These are phyloP conservation scores for Penicillium corylophilum DNA, from an alignment of 2,329 filamentous ascomycete genomes.

Conservation along the genomic window DNA sequence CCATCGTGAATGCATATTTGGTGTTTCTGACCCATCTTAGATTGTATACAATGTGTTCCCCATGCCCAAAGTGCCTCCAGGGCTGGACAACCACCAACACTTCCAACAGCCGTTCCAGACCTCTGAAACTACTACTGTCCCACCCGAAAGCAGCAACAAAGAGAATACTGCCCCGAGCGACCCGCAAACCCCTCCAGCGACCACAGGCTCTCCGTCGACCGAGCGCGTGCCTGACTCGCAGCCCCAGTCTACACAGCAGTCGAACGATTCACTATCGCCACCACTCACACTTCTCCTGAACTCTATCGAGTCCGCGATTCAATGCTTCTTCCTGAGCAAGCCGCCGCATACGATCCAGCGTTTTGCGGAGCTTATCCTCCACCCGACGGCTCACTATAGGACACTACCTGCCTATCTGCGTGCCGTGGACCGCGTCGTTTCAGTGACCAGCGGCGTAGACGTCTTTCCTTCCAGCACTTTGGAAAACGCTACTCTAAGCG, in stretches of 20 bases:
- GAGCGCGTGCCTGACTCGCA: conserved; percentile 45
- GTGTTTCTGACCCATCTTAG: conserved; percentile 45
- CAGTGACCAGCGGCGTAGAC: conserved; percentile 78
- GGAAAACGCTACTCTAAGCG: conserved; percentile 5
- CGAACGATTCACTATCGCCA: conserved; percentile 56
- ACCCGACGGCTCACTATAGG: conserved; percentile 75
- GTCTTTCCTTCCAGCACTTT: conserved; percentile 70
- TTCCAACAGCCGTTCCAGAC: conserved; percentile 25
- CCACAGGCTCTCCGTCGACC: conserved; percentile 38
- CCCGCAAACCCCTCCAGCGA: conserved; percentile 33
- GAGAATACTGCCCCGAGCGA: conserved; percentile 35
- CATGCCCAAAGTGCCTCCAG: conserved; percentile 58
- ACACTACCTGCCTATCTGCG: conserved; percentile 82
- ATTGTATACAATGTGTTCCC: conserved; percentile 75
- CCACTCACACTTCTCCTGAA: conserved; percentile 63
- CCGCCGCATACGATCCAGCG: conserved; percentile 94
- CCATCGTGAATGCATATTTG: not conserved
- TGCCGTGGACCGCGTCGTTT: conserved; percentile 85
- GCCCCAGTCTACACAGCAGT: conserved; percentile 44
- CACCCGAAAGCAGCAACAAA: conserved; percentile 37
- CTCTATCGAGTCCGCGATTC: conserved; percentile 61
- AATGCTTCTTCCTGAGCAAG: conserved; percentile 65
- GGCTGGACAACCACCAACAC: conserved; percentile 20
- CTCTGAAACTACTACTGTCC: conserved; percentile 28
- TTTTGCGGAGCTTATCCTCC: conserved; percentile 78